A percentile compares a stretch with the other conserved stretches of the same genome.
Evolutionary conservation across 352 stramenopile species (phyloP).

Genomic region (Globisporangium takayamanum): DNA sequence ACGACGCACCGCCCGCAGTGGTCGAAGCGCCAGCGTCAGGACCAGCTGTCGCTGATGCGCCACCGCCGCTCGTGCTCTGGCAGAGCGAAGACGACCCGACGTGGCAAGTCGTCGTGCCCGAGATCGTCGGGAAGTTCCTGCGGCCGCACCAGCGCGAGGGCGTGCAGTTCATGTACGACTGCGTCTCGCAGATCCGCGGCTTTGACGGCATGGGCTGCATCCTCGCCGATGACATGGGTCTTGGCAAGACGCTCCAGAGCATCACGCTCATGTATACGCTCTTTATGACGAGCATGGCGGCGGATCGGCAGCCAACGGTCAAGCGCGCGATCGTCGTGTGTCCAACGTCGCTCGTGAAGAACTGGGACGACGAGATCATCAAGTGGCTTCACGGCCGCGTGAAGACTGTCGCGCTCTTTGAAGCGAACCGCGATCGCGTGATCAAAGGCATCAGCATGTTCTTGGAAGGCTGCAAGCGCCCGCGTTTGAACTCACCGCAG

Average conservation of each 20-base stretch:
- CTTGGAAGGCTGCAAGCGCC: constrained; percentile 70
- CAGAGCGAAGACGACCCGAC: constrained; percentile 57
- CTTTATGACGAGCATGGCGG: constrained; percentile 57
- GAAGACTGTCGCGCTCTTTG: constrained; percentile 78
- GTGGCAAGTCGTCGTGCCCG: constrained; percentile 71
- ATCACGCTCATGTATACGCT: constrained; percentile 85
- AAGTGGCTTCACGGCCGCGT: constrained; percentile 84
- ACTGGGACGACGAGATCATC: constrained; percentile 87
- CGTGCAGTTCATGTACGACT: constrained; percentile 97
- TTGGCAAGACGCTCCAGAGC: constrained; percentile 86
- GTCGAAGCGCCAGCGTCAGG: constrained; percentile 19
- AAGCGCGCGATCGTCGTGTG: constrained; percentile 76
- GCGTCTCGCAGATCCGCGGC: constrained; percentile 66
- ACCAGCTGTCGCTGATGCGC: constrained; percentile 22
- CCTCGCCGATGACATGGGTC: constrained; percentile 84
- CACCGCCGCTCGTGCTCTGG: constrained; percentile 77
- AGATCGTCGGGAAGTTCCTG: constrained; percentile 93
- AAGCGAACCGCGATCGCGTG: constrained; percentile 74
- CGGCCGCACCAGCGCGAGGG: constrained; percentile 95
- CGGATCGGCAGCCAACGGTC: constrained; percentile 47
- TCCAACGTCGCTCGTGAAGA: constrained; percentile 84
- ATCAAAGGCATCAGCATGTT: constrained; percentile 82
- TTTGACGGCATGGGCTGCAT: constrained; percentile 85
- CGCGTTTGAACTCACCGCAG: constrained; percentile 46
- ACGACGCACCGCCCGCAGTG: constrained; percentile 13